phyloP scores from a whole-genome alignment of 2,329 filamentous ascomycete species.

The Microsporum canis region DNA sequence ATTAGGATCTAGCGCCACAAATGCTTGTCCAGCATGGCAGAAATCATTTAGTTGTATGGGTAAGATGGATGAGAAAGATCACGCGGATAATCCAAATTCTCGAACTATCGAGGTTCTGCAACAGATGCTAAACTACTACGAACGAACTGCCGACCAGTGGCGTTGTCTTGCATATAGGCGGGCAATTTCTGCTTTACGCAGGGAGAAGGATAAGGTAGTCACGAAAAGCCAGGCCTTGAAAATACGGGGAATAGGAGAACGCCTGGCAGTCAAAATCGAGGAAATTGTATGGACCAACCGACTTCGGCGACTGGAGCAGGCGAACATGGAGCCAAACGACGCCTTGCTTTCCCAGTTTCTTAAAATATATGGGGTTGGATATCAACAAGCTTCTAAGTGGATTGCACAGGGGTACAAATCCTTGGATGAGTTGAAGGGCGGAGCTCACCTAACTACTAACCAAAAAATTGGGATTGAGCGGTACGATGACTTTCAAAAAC shows the following conservation, averaged over 20 bases:
- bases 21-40: constrained; percentile 22
- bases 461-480: constrained; percentile 69
- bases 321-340: constrained; percentile 55
- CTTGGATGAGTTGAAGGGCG: constrained; percentile 55
- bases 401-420: constrained; percentile 62
- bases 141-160: constrained; percentile 64
- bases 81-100: constrained; percentile 55
- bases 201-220: constrained; percentile 51
- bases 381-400: constrained; percentile 61
- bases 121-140: constrained; percentile 69
- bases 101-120: constrained; percentile 66
- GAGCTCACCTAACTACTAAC: constrained; percentile 53
- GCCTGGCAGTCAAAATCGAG: constrained; percentile 74
- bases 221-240: constrained; percentile 58
- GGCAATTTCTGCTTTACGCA: constrained; percentile 60
- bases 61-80: constrained; percentile 37
- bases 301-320: constrained; percentile 60
- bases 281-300: constrained; percentile 69
- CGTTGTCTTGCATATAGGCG: constrained; percentile 63
- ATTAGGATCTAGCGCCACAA: not conserved
- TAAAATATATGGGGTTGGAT: constrained; percentile 68
- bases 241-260: constrained; percentile 57
- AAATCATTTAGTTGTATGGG: constrained; percentile 50
- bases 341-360: constrained; percentile 57
- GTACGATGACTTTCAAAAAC: constrained; percentile 64